Evolutionary conservation across 1,139 yeast genomes (phyloP), one percentile per base, ranked within the genome.

Genomic region (Geotrichum siamense): DNA sequence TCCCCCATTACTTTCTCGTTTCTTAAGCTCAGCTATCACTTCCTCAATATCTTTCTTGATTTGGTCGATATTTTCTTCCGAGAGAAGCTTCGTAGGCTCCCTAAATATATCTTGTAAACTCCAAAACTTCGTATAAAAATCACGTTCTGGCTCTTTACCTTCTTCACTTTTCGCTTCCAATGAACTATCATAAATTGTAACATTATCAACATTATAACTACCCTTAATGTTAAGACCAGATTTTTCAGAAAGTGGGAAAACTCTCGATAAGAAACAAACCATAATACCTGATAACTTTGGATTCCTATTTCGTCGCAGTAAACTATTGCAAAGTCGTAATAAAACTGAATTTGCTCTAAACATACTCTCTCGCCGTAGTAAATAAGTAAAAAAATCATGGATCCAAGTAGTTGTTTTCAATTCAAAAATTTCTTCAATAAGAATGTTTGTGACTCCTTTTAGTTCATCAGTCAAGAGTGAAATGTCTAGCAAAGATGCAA

Each of bases 151-250:
- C n/a, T 41, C 45, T 6, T 30, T 16, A 4, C n/a, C 21, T 4
- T 10, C 34, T 30, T 30, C 34, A 30, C 16, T 16, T 10, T 38
- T 49, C 10, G 19, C 26, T 8, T 43, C 30, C n/a, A 26, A 36
- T 3, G 26, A 12, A 33, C 44, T 35, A 16, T 41, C 49, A 34
- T 63, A 64, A 21, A 47, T 41, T 1, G 70, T 65, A 12, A 55
- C 52, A 47, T 66, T 67, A 17, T 61, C 69, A 1, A 53, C 52
- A 48, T 66, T 61, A 51, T 58, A 66, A 13, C 59, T 59, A 0
- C 70, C 70, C 10, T 65, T 57, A 16, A 61, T 57, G 41, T 66
- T 66, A 17, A 65, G 53, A 3, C 69, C 70, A 4, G 67, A 61
- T 35, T 63, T 61, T 43, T 66, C 70, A 30, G 58, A 54, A 17